Evolutionary conservation across 23 red algal genomes (phyloP).

Genomic region (Chondrus crispus): DNA sequence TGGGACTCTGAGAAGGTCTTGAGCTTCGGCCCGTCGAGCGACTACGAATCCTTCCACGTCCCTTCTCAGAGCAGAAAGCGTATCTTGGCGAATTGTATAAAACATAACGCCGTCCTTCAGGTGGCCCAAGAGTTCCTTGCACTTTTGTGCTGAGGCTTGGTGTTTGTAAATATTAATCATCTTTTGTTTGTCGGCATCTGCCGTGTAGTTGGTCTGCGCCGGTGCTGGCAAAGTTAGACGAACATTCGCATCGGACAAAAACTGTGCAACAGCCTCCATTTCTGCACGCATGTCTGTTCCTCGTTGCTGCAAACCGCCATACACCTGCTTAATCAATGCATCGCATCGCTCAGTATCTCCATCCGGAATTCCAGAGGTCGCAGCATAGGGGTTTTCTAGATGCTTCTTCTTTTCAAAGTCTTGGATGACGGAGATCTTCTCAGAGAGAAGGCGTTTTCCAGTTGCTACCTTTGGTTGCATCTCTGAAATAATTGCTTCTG

Average conservation of each 20-base stretch:
- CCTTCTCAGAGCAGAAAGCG: neutral
- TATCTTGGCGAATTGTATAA: constrained; percentile 42
- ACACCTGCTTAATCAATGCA: constrained; percentile 19
- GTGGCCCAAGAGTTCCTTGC: constrained; percentile 45
- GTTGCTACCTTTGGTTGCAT: neutral
- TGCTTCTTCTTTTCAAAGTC: constrained; percentile 34
- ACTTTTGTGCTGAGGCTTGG: constrained; percentile 43
- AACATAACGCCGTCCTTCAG: constrained; percentile 30
- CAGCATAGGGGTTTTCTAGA: neutral
- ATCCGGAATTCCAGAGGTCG: neutral
- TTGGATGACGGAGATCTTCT: constrained; percentile 37
- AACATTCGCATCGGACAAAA: neutral
- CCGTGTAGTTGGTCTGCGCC: neutral
- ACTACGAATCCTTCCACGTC: constrained; percentile 25
- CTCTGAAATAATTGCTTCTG: constrained; percentile 6
- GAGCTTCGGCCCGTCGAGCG: constrained; percentile 6
- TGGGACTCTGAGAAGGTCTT: neutral
- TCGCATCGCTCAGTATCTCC: constrained; percentile 15
- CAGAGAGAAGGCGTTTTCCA: neutral
- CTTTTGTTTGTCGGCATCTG: no score
- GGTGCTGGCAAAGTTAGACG: neutral
- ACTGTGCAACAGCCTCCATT: neutral
- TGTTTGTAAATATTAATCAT: constrained; percentile 49
- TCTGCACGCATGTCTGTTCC: neutral
- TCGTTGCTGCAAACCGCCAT: neutral